phyloP scores from a whole-genome alignment of 2,329 filamentous ascomycete genomes.

The Nemania abortiva region DNA sequence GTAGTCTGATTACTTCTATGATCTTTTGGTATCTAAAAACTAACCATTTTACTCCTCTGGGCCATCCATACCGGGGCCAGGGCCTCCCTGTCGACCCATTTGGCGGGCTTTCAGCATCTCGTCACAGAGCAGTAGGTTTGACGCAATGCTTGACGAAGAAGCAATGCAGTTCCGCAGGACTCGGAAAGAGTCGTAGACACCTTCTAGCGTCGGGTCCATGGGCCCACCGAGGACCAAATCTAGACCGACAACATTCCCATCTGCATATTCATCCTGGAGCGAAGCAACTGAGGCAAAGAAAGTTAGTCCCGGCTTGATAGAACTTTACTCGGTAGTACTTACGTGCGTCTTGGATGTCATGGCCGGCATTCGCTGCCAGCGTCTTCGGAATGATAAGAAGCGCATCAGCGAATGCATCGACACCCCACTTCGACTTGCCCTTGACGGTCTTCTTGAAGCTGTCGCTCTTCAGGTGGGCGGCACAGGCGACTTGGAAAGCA shows the following conservation, averaged over 20 bases:
- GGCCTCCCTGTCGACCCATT: slow-evolving; percentile 79
- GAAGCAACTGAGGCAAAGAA: slow-evolving; percentile 73
- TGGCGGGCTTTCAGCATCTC: slow-evolving; percentile 97
- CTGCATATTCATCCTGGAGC: slow-evolving; percentile 85
- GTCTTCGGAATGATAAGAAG: slow-evolving; percentile 97
- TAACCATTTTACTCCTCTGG: slow-evolving; percentile 31
- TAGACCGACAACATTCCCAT: slow-evolving; percentile 88
- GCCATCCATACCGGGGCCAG: slow-evolving; percentile 73
- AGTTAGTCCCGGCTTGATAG: slow-evolving; percentile 23
- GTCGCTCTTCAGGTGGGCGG: slow-evolving; percentile 87
- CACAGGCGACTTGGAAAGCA: slow-evolving; percentile 95
- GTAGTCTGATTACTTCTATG: slow-evolving; percentile 24
- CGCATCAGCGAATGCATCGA: slow-evolving; percentile 94
- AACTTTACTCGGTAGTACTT: slow-evolving; percentile 57
- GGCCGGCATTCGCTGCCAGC: slow-evolving; percentile 92
- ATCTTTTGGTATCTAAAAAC: slow-evolving; percentile 15
- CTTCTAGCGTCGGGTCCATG: slow-evolving; percentile 94
- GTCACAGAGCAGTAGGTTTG: slow-evolving; percentile 93
- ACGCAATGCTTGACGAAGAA: slow-evolving; percentile 93
- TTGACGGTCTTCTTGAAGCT: slow-evolving; percentile 90
- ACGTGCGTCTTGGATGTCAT: slow-evolving; percentile 96
- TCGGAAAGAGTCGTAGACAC: slow-evolving; percentile 95
- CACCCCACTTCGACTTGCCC: slow-evolving; percentile 97
- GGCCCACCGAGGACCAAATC: slow-evolving; percentile 88
- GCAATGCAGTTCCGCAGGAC: slow-evolving; percentile 94